phyloP scores from a whole-genome alignment of 352 stramenopile genomes.

The Pythium dissotocum region DNA sequence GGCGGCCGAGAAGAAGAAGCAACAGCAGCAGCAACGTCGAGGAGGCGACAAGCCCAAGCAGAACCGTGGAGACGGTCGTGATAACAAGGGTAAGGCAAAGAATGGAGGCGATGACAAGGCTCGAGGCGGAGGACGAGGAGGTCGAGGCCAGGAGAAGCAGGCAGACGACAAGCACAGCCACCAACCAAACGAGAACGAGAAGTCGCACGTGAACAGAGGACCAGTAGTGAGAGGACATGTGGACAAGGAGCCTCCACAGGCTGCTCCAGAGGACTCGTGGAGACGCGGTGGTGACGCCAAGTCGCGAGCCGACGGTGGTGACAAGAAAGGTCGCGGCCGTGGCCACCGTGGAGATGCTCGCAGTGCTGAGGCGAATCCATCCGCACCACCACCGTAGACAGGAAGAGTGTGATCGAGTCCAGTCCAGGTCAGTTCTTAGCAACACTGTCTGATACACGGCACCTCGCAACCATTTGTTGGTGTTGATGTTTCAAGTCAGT shows the following conservation, averaged over 20 bases:
- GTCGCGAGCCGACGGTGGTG: background rate
- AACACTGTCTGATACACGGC: too few relatives aligned
- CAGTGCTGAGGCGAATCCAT: background rate
- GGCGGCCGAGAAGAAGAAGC: slow-evolving; percentile 6
- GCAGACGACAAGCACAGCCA: background rate
- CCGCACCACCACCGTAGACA: background rate
- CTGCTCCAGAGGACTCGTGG: slow-evolving; percentile 1
- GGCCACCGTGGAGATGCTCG: background rate
- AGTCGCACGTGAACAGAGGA: background rate
- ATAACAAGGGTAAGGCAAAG: background rate
- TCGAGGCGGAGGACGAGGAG: background rate
- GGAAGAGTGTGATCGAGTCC: background rate
- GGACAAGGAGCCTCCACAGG: slow-evolving; percentile 1
- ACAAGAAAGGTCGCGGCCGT: background rate
- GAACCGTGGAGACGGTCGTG: background rate
- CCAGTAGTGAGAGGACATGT: background rate
- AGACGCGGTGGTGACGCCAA: background rate
- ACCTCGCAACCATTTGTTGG: too few relatives aligned
- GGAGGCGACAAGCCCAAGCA: slow-evolving; percentile 1
- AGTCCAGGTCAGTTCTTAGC: too few relatives aligned
- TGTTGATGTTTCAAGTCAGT: too few relatives aligned
- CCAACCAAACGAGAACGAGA: slow-evolving; percentile 2
- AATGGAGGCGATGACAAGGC: background rate
- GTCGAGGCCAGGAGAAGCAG: background rate
- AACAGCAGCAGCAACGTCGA: background rate